Evolutionary conservation across 306 rosid species (phyloP).

Genomic region (Glycine latifolia): DNA sequence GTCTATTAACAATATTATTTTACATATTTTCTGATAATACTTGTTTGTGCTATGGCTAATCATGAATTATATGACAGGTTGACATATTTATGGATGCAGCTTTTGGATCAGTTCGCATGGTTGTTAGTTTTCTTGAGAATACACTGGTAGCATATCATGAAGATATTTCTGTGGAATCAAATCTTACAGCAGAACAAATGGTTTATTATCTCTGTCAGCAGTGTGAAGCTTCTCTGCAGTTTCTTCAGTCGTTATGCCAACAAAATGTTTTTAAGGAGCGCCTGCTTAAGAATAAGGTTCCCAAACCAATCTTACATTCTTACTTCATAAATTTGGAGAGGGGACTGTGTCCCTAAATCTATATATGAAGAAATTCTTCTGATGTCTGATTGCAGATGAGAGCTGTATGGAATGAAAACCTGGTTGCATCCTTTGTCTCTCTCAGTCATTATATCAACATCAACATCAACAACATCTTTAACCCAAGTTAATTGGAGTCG

Average conservation of each 20-base stretch:
- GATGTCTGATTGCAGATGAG: slow-evolving; percentile 21
- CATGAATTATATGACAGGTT: slow-evolving; percentile 68
- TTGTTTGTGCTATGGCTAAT: slow-evolving; percentile 47
- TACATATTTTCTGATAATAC: slow-evolving; percentile 32
- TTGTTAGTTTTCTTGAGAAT: slow-evolving; percentile 69
- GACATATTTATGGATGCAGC: slow-evolving; percentile 95
- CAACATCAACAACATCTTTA: no score
- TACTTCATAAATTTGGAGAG: slow-evolving; percentile 44
- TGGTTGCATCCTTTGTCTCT: slow-evolving; percentile 28
- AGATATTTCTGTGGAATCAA: slow-evolving; percentile 51
- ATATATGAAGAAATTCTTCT: slow-evolving; percentile 13
- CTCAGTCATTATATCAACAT: not conserved
- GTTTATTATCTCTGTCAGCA: slow-evolving; percentile 85
- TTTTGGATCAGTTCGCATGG: slow-evolving; percentile 80
- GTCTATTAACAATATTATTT: slow-evolving; percentile 22
- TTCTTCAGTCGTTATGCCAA: slow-evolving; percentile 86
- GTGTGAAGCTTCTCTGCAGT: slow-evolving; percentile 96
- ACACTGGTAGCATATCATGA: slow-evolving; percentile 58
- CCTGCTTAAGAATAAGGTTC: slow-evolving; percentile 87
- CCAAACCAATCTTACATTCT: slow-evolving; percentile 40
- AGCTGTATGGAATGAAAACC: slow-evolving; percentile 31
- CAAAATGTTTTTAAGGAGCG: slow-evolving; percentile 86
- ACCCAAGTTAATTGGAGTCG: no score
- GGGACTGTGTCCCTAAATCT: slow-evolving; percentile 25
- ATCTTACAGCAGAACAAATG: slow-evolving; percentile 61